These are phyloP conservation scores for Ogataea hybrid DNA, from an alignment of 1,139 yeast genomes.

Conservation along the genomic window DNA sequence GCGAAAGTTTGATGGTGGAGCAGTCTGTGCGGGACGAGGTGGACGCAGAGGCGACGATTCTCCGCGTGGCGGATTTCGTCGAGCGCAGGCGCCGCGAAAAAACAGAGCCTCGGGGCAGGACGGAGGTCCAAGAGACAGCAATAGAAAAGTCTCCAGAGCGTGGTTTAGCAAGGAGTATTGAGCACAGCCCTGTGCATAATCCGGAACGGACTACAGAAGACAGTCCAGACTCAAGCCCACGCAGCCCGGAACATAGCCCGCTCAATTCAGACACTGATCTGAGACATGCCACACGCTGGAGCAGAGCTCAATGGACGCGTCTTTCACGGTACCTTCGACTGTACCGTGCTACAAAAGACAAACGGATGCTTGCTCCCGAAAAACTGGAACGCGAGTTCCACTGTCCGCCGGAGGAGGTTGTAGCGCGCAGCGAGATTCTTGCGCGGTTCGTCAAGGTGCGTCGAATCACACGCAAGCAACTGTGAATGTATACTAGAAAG, in stretches of 20 bases:
- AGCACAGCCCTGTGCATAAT: too few relatives aligned
- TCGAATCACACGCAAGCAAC: conserved; percentile 20
- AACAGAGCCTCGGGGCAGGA: conserved; percentile 2
- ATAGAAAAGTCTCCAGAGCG: too few relatives aligned
- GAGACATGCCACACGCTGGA: conserved; percentile 8
- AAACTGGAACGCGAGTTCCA: conserved; percentile 21
- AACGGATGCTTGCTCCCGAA: conserved; percentile 18
- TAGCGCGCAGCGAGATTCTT: conserved; percentile 22
- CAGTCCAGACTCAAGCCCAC: too few relatives aligned
- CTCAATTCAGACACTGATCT: too few relatives aligned
- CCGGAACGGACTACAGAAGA: too few relatives aligned
- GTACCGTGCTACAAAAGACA: conserved; percentile 18
- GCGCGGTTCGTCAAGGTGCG: conserved; percentile 21
- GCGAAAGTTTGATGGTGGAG: conserved; percentile 5
- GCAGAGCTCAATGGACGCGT: conserved; percentile 14
- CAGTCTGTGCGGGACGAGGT: conserved; percentile 9
- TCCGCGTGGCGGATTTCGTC: conserved; percentile 22
- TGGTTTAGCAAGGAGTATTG: too few relatives aligned
- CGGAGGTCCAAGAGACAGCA: neutral
- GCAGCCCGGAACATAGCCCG: too few relatives aligned
- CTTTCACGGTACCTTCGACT: conserved; percentile 14
- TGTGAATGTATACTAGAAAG: conserved; percentile 4
- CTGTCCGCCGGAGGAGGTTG: conserved; percentile 25
- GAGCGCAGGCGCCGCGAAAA: conserved; percentile 14
- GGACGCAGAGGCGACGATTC: conserved; percentile 24